A percentile compares a stretch with the other conserved stretches of the same genome.
These are phyloP conservation scores for Amanita rubescens DNA, from an alignment of 768 basidiomycete genomes.

Conservation along the genomic window DNA sequence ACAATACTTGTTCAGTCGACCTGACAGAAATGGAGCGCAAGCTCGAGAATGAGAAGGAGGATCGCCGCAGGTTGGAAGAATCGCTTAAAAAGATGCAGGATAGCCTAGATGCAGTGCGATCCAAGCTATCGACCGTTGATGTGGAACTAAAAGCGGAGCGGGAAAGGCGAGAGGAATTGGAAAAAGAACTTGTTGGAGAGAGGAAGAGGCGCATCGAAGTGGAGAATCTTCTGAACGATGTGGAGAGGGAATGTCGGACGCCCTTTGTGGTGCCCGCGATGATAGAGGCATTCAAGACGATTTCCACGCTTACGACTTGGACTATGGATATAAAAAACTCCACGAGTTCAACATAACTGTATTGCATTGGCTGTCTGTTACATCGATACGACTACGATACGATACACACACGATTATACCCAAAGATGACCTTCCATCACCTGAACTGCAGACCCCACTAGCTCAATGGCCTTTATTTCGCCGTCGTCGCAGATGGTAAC, in stretches of 20 bases:
- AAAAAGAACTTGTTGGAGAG: constrained; percentile 27
- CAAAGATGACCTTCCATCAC: constrained; percentile 30
- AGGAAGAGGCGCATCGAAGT: constrained; percentile 29
- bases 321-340: constrained; percentile 10
- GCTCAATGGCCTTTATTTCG: constrained; percentile 24
- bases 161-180: not conserved
- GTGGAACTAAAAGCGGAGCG: not conserved
- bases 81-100: not conserved
- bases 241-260: constrained; percentile 39
- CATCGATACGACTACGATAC: no score
- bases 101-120: not conserved
- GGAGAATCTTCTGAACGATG: constrained; percentile 37
- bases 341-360: not conserved
- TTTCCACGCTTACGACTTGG: constrained; percentile 38
- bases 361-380: not conserved
- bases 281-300: constrained; percentile 42
- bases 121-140: not conserved
- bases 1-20: not conserved
- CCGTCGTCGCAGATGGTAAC: constrained; percentile 25
- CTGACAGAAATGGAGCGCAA: not conserved
- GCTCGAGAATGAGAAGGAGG: not conserved
- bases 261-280: constrained; percentile 55
- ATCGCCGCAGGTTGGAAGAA: not conserved
- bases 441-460: constrained; percentile 33
- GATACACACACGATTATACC: not conserved